Percentiles rank a stretch among this genome's conserved stretches.
These are phyloP conservation scores for Talaromyces nanjingensis DNA, from an alignment of 495 filamentous ascomycete genomes.

Conservation along the genomic window DNA sequence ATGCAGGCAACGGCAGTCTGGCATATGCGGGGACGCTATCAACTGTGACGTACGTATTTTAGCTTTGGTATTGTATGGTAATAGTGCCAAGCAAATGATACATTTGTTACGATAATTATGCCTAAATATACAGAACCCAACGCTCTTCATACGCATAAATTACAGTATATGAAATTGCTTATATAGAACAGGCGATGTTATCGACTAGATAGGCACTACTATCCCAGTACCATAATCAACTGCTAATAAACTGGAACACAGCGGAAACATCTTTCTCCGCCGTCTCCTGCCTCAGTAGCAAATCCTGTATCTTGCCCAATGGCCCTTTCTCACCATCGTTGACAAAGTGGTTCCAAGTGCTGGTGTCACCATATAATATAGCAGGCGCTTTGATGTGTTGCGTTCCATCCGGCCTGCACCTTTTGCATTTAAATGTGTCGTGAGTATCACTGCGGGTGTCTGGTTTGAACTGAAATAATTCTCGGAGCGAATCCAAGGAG, in stretches of 20 bases:
- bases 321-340: constrained; percentile 64
- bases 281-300: constrained; percentile 83
- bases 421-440: constrained; percentile 98
- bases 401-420: constrained; percentile 78
- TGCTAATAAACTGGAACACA: constrained; percentile 98
- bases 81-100: background rate
- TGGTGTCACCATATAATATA: constrained; percentile 96
- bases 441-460: constrained; percentile 89
- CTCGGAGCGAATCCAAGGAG: constrained; percentile 75
- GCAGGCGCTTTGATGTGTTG: constrained; percentile 86
- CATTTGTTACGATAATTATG: background rate
- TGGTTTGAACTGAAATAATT: constrained; percentile 87
- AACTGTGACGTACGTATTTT: constrained; percentile 6
- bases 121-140: background rate
- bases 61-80: background rate
- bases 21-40: constrained; percentile 7
- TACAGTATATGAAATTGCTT: background rate
- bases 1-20: background rate
- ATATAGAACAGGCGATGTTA: background rate
- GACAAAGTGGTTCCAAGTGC: constrained; percentile 96
- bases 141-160: background rate
- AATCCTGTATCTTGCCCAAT: constrained; percentile 78
- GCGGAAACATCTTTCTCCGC: constrained; percentile 75
- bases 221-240: constrained; percentile 39
- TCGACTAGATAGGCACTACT: background rate